Conservation (phyloP, 495 filamentous ascomycete genomes). For the Rhizodiscina lignyota region DNA sequence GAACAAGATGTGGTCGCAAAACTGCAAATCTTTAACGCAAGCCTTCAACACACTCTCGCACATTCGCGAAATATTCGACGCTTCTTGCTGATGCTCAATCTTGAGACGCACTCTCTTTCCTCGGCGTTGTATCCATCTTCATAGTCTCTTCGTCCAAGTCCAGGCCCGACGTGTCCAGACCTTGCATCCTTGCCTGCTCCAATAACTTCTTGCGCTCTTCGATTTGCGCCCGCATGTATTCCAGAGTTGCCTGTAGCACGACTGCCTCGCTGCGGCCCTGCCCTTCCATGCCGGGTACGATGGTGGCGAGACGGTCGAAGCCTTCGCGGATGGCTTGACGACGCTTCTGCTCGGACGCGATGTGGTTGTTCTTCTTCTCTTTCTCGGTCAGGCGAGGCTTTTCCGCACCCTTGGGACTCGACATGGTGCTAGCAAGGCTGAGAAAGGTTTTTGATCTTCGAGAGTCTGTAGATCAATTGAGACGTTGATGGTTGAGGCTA, state of each 20-base stretch:
- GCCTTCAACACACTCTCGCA: too few species aligned
- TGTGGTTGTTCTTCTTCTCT: constrained; percentile 86
- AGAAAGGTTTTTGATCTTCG: too few species aligned
- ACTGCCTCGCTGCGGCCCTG: constrained; percentile 73
- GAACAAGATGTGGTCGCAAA: too few species aligned
- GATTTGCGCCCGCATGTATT: constrained; percentile 51
- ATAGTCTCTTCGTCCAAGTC: too few species aligned
- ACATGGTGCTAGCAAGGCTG: constrained; percentile 1
- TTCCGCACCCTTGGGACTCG: constrained; percentile 27
- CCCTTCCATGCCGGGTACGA: constrained; percentile 71
- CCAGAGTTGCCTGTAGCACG: constrained; percentile 60
- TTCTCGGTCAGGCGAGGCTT: constrained; percentile 68
- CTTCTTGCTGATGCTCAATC: too few species aligned
- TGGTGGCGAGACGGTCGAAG: constrained; percentile 69
- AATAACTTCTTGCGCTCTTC: constrained; percentile 43
- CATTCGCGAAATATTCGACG: too few species aligned
- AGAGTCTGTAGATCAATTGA: too few species aligned
- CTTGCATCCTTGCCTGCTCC: too few species aligned
- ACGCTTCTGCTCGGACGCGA: constrained; percentile 78
- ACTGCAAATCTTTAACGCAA: too few species aligned
- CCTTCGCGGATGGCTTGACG: constrained; percentile 70
- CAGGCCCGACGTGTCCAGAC: too few species aligned
- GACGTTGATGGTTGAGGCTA: neutral
- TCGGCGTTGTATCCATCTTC: too few species aligned
- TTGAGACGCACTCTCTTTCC: too few species aligned